A percentile compares a stretch with the other conserved stretches of the same genome.
These are phyloP conservation scores for Ceratobasidium sp. DNA, from an alignment of 1,284 basidiomycete genomes.

Conservation along the genomic window DNA sequence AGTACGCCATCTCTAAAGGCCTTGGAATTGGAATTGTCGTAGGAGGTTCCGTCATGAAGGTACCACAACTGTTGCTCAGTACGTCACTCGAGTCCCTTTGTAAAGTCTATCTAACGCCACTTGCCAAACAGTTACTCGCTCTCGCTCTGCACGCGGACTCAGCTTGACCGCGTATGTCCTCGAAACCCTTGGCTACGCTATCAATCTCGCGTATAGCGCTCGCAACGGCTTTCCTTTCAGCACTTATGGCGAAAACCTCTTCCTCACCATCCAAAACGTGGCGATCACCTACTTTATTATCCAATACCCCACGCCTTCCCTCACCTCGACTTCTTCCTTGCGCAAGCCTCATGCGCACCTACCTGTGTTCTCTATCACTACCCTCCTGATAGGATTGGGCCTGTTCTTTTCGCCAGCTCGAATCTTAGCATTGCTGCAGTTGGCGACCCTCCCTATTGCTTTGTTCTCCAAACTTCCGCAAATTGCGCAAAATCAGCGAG, in stretches of 20 bases:
- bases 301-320: conserved; percentile 63
- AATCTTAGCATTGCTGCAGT: conserved; percentile 75
- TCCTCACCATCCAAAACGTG: conserved; percentile 87
- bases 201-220: conserved; percentile 88
- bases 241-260: conserved; percentile 94
- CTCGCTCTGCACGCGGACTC: conserved; percentile 84
- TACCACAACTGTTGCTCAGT: conserved; percentile 88
- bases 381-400: conserved; percentile 60
- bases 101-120: conserved; percentile 3
- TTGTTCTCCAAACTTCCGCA: conserved; percentile 89
- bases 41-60: conserved; percentile 95
- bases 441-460: conserved; percentile 85
- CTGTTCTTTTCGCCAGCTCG: conserved; percentile 68
- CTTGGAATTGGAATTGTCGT: conserved; percentile 93
- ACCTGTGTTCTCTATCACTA: conserved; percentile 60
- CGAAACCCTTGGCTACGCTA: conserved; percentile 88
- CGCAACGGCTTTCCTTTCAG: conserved; percentile 90
- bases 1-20: conserved; percentile 91
- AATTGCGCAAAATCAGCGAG: conserved; percentile 81
- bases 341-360: conserved; percentile 51
- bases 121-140: conserved; percentile 64
- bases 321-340: conserved; percentile 52
- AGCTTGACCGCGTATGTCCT: conserved; percentile 84
- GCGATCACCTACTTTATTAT: conserved; percentile 86
- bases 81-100: conserved; percentile 55